phyloP scores from a whole-genome alignment of 73 alveolate genomes.

The Tetrahymena malaccensis region DNA sequence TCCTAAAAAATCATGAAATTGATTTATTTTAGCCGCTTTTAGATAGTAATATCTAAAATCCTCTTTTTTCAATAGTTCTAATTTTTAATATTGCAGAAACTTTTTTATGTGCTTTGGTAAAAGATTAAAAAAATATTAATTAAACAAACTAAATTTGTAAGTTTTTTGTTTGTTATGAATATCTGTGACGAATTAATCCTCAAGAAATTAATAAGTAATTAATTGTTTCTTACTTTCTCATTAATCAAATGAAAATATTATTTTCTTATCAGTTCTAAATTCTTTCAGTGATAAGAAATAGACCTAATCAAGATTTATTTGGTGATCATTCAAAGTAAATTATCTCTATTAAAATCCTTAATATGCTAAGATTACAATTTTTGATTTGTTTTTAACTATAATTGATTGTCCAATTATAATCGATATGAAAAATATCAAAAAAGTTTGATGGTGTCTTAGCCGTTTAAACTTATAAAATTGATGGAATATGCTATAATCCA shows the following conservation, averaged over 20 bases:
- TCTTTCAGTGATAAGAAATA: background rate
- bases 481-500: background rate
- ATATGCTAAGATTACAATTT: background rate
- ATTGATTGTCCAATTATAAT: no score
- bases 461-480: background rate
- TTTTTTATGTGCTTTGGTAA: no score
- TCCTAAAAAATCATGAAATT: no score
- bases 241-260: no score
- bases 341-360: background rate
- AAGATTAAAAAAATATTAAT: no score
- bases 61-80: no score
- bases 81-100: no score
- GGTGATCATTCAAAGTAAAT: background rate
- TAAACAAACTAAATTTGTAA: background rate
- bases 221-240: background rate
- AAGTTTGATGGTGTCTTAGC: background rate
- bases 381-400: no score
- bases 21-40: no score
- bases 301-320: background rate
- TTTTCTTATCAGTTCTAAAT: background rate
- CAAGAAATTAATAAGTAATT: no score
- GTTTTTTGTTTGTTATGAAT: no score
- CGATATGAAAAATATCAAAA: background rate
- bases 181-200: background rate
- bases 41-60: no score